A percentile compares a stretch with the other conserved stretches of the same genome.
Evolutionary conservation across 176 grass and related monocot species (phyloP).

Genomic region (Stipa capillata): DNA sequence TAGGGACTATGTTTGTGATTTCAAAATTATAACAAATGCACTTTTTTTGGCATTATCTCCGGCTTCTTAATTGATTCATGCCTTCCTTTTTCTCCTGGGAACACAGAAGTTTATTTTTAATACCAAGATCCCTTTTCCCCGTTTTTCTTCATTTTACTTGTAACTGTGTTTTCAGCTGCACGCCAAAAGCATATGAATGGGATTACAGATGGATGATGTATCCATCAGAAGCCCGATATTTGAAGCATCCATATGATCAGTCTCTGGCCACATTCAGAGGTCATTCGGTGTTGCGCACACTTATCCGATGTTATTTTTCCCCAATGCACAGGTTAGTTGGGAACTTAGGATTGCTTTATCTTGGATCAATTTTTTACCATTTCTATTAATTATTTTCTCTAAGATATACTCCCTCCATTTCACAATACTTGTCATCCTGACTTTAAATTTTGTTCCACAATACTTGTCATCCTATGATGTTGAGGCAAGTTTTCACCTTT

Average conservation of each 20-base stretch:
- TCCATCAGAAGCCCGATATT: conserved; percentile 37
- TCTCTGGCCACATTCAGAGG: conserved; percentile 87
- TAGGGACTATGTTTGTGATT: not conserved
- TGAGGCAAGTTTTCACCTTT: too few relatives aligned
- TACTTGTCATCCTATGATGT: too few relatives aligned
- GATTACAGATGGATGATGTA: conserved; percentile 84
- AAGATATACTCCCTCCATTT: too few relatives aligned
- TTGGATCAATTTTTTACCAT: not conserved
- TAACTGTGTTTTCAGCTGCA: conserved; percentile 21
- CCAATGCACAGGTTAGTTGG: conserved; percentile 61
- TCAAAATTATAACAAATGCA: not conserved
- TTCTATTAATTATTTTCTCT: not conserved
- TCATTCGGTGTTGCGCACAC: conserved; percentile 75
- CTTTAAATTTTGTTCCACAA: too few relatives aligned
- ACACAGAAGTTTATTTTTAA: not conserved
- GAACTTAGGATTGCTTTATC: not conserved
- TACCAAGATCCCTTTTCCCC: not conserved
- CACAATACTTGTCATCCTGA: too few relatives aligned
- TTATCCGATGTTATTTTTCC: conserved; percentile 96
- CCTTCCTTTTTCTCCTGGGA: not conserved
- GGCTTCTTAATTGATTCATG: not conserved
- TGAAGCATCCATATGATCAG: conserved; percentile 65
- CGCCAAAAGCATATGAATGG: conserved; percentile 40
- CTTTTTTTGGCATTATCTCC: not conserved
- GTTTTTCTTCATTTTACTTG: not conserved